Percentiles rank a stretch among this genome's conserved stretches.
Conservation (phyloP, 441 rosid species). For the Mallotus repandus region DNA sequence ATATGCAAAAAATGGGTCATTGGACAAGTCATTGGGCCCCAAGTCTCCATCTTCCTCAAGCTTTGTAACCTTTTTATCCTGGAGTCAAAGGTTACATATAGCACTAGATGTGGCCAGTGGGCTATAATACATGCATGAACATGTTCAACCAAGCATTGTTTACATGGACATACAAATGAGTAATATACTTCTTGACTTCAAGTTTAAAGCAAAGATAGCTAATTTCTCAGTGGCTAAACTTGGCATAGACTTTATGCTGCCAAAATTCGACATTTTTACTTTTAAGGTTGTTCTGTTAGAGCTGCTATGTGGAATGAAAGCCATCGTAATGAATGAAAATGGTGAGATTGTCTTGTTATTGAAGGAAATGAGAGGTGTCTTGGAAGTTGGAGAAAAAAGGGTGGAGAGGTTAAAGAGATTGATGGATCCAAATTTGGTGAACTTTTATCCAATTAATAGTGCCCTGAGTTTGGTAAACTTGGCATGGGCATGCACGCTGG, state of each 20-base stretch:
- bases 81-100: constrained; percentile 51
- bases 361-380: constrained; percentile 40
- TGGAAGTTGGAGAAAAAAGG: constrained; percentile 40
- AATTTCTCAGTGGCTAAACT: constrained; percentile 56
- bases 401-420: constrained; percentile 45
- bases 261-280: constrained; percentile 54
- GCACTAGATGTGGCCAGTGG: constrained; percentile 64
- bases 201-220: constrained; percentile 55
- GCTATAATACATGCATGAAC: constrained; percentile 64
- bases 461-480: constrained; percentile 49
- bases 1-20: constrained; percentile 60
- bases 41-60: constrained; percentile 33
- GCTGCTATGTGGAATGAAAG: constrained; percentile 59
- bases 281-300: constrained; percentile 57
- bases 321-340: constrained; percentile 42
- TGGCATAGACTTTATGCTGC: constrained; percentile 31
- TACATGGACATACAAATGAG: constrained; percentile 50
- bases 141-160: constrained; percentile 51
- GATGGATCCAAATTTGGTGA: constrained; percentile 59
- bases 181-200: constrained; percentile 52
- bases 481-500: constrained; percentile 51
- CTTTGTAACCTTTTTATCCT: constrained; percentile 34
- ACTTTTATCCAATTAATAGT: constrained; percentile 44
- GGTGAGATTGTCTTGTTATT: constrained; percentile 43
- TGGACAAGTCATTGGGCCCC: constrained; percentile 47